A percentile compares a stretch with the other conserved stretches of the same genome.
These are phyloP conservation scores for Tillandsia fasciculata DNA, from an alignment of 176 grass and related monocot genomes.

Conservation along the genomic window DNA sequence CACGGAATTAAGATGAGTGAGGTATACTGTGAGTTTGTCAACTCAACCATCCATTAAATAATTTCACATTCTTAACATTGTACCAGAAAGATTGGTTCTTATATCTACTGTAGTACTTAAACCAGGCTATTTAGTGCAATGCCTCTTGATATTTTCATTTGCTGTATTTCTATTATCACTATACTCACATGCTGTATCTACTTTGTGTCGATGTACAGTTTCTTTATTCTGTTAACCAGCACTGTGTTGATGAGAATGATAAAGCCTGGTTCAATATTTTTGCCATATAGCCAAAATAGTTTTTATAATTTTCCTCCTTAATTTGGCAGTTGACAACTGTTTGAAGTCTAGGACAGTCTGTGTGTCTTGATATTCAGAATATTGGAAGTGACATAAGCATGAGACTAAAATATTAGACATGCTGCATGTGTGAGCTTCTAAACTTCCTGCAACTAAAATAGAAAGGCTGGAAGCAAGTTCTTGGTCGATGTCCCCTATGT, in stretches of 20 bases:
- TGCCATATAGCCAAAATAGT: too few relatives aligned
- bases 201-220: neutral
- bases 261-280: neutral
- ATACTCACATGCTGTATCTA: neutral
- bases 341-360: neutral
- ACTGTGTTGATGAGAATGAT: neutral
- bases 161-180: neutral
- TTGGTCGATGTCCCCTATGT: neutral
- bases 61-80: conserved; percentile 3
- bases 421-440: neutral
- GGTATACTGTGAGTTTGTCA: conserved; percentile 27
- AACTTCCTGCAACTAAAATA: neutral
- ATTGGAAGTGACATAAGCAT: neutral
- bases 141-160: neutral
- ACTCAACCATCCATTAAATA: neutral
- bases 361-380: neutral
- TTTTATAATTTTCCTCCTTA: too few relatives aligned
- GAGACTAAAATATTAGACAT: neutral
- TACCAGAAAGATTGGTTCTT: neutral
- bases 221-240: neutral
- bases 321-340: neutral
- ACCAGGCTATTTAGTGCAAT: too few relatives aligned
- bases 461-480: neutral
- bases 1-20: conserved; percentile 88
- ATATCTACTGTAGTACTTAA: neutral